Evolutionary conservation across 768 basidiomycete genomes (phyloP), one percentile per base, ranked within the genome.

Genomic region (Lentinula boryana): DNA sequence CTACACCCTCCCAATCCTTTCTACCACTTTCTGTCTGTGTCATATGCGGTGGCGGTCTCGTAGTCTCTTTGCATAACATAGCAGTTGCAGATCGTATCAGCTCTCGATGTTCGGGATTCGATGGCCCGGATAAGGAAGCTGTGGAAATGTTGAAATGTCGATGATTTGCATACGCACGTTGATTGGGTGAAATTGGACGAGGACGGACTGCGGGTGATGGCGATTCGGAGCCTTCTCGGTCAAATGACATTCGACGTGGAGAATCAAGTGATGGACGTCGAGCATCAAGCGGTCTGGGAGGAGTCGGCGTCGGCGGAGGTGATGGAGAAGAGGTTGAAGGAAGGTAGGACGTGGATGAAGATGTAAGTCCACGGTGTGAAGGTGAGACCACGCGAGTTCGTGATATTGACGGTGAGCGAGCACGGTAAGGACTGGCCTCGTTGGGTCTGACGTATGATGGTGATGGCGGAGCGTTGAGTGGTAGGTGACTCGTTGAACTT

Each of bases 1-100:
- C 90, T 6, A 93, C 88, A 68, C 89, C 89, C 61, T 87, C 87
- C 82, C 85, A 89, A 59, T 89, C 87, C 67, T 74, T 77, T 48
- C 76, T 64, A 27, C 80, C 81, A 40, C 77, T 64, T 23, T 84
- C 80, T 5, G 74, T 77, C 56, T 79, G 80, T 56, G 73, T 78
- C 70, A 84, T 71, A 64, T 86, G 81, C 1, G 74, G 66, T n/a
- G 88, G 84, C 10, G 87, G 82, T 65, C 81, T 81, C 43, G 82
- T 70, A 65, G 88, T 76, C 69, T 89, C 88, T 65, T 80, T 86
- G 70, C 86, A 87, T 23, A 92, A 72, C 68, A 88, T 68, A 0
- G 83, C 78, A 3, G 80, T 80, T 5, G 91, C 89, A 0, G 76
- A 74, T 41, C 90, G 83, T 57, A 93, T 80, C n/a, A 83, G 72